Evolutionary conservation across 1,284 basidiomycete species (phyloP), one percentile per base, ranked within the genome.

Genomic region (Filobasidium uniguttulatum): DNA sequence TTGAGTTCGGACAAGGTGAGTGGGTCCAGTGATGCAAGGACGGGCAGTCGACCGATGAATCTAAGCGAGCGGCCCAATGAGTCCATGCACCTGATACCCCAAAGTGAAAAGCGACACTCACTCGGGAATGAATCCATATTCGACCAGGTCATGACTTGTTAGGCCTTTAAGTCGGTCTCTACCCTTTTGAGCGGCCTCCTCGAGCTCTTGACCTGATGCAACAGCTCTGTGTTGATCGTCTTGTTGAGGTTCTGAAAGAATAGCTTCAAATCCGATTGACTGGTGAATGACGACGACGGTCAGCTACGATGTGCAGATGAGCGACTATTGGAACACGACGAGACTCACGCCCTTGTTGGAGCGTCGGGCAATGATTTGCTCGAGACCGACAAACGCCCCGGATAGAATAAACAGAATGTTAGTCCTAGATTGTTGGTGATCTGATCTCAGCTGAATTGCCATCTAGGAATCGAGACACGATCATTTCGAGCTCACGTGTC

Each of bases 101-200:
- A 7, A 20, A 29, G 26, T 9, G 12, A 17, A 41, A 28, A 7
- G 8, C 26, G 19, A 20, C 15, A 54, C 61, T 40, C 43, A 65
- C 69, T 94, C 91, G 8, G 91, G 91, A 52, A 97, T 96, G 56
- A 94, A 83, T 1, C 91, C 90, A 59, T 83, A 96, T 72, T 81
- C 78, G 10, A 85, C 76, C 10, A 96, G 73, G 70, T 96, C 91
- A 77, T 59, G 49, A 0, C 65, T 63, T 0, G 64, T 54, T 7
- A 66, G 25, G 40, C 43, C 64, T 59, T 60, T 63, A 53, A 48
- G 60, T 30, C 37, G 49, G 23, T 55, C 54, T 30, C 46, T 55
- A 19, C 46, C 38, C 4, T 10, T 26, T 6, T 28, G 38, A 2
- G 26, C 40, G n/a, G 25, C 36, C 9, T 34, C 48, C 19, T 40